Base-by-base conservation (phyloP, 768 basidiomycete species). In the Kwoniella mangroviensis region DNA sequence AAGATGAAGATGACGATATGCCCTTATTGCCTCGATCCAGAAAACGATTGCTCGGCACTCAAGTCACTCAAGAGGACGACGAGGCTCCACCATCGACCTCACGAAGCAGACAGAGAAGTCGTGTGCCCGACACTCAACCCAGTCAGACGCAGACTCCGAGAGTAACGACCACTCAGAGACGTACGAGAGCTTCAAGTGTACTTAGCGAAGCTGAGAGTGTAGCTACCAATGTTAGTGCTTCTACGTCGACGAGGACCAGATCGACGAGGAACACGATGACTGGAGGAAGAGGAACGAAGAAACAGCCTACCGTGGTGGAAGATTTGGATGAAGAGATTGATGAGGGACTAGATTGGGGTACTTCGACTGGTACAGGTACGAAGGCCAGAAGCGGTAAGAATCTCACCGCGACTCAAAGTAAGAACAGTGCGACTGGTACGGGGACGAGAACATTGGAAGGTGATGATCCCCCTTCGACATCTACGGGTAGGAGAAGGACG, bases 1-100 rank as follows among this genome's bases (percentile, higher is more conserved):
- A 68, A 19, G 71, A 66, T 5, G 75, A 70, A 21, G 72, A 73
- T 19, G 74, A 74, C 45, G 77, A 76, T 41, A 70, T 79, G 62
- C 77, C 77, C 12, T 71, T 75, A 28, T 67, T 79, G 4, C 75
- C 74, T 43, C 63, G 68, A 43, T 52, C 67, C 3, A 58, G 65
- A 49, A 69, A 69, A 54, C 67, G 75, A 10, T 52, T 59, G 42
- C 68, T 75, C 17, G 69, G 68, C 43, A 65, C 65, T 17, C 57
- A 67, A 40, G 57, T 58, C 28, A 59, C 51, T 13, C 65, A 71
- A 45, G 76, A 75, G 43, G 66, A 70, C 6, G 65, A 70, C 13
- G 53, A 43, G n/a, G 34, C 6, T 7, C 64, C 62, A 11, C 56
- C 61, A 3, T n/a, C 67, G 15, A 67, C 62, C 3, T 22, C 40